Base-by-base conservation (phyloP, 2,329 filamentous ascomycete species). In the Sporothrix brunneoviolacea region DNA sequence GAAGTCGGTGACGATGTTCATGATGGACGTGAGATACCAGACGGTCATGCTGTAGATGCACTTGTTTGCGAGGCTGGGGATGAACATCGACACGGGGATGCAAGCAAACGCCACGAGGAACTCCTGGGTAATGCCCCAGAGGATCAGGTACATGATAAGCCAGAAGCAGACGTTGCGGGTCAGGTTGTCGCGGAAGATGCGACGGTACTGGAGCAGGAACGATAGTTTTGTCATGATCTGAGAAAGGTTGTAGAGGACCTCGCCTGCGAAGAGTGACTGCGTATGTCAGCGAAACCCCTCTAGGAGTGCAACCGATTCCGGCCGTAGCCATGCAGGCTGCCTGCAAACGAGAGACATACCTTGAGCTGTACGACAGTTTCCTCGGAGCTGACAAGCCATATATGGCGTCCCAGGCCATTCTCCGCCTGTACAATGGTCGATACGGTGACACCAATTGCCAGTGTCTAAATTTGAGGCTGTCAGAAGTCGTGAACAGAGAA, bases 1-100 rank as follows among this genome's bases (percentile, higher is more conserved):
- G 49, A 95, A 73, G 61, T 96, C 90, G 22, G 90, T 95, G 55
- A 94, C 84, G 59, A 96, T 88, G 68, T 96, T 96, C 62, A 95
- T 81, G 10, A 55, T 53, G 2, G 63, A 61, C 16, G 62, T 62
- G 0, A 61, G 53, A 42, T 57, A 64, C 61, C 61, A 66, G 1
- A 64, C 58, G 1, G 55, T 40, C 8, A 65, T 43, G 10, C 54
- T 58, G 33, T 60, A 43, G 35, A 68, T 55, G 48, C 65, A 65
- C 2, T 42, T 50, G n/a, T 43, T 52, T 1, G 54, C 47, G 5
- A 59, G 44, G 13, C 47, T 45, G 13, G 55, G 41, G 35, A 61
- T 52, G 36, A 65, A 57, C 9, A 58, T 40, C 1, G 60, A 52
- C 21, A 62, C 55, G 4, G 64, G 64, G 2, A 59, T 54, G 53